Percentiles rank a stretch among this genome's conserved stretches.
Conservation (phyloP, 1,284 basidiomycete species). For the Fomitopsis betulina region DNA sequence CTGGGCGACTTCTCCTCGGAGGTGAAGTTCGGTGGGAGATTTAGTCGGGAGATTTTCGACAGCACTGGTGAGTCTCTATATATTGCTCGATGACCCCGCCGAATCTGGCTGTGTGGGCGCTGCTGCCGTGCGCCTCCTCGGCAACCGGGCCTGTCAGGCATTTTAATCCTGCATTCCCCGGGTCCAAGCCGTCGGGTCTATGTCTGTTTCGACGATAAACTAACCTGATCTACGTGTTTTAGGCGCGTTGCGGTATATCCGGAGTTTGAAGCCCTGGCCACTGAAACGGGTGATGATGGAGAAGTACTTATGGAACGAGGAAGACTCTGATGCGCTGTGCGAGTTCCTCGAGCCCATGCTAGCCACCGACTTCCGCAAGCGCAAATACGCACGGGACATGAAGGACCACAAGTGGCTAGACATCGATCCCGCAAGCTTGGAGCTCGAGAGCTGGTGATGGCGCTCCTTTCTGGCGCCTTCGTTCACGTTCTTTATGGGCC, state of each 20-base stretch:
- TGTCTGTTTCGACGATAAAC: not conserved
- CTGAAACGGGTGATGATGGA: slow-evolving; percentile 78
- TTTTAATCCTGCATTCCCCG: not conserved
- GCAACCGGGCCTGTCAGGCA: not conserved
- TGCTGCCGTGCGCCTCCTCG: slow-evolving; percentile 9
- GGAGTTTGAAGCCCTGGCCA: slow-evolving; percentile 80
- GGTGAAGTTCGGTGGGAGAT: slow-evolving; percentile 81
- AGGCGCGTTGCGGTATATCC: slow-evolving; percentile 71
- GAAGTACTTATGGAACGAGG: slow-evolving; percentile 72
- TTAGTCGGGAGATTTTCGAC: slow-evolving; percentile 82
- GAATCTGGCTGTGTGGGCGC: slow-evolving; percentile 7
- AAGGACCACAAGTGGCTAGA: slow-evolving; percentile 73
- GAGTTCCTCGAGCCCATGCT: slow-evolving; percentile 83
- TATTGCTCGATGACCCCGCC: not conserved
- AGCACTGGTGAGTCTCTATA: slow-evolving; percentile 49
- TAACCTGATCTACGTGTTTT: slow-evolving; percentile 4
- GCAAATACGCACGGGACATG: slow-evolving; percentile 71
- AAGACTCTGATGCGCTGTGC: slow-evolving; percentile 56
- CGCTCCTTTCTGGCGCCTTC: not conserved
- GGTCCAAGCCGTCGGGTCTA: not conserved
- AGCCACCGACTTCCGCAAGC: slow-evolving; percentile 60
- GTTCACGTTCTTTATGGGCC: not conserved
- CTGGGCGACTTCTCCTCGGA: slow-evolving; percentile 68
- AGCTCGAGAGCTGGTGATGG: slow-evolving; percentile 19
- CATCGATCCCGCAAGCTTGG: slow-evolving; percentile 27